Evolutionary conservation across 805 yeast genomes (phyloP).

Genomic region (Spathaspora girioi): DNA sequence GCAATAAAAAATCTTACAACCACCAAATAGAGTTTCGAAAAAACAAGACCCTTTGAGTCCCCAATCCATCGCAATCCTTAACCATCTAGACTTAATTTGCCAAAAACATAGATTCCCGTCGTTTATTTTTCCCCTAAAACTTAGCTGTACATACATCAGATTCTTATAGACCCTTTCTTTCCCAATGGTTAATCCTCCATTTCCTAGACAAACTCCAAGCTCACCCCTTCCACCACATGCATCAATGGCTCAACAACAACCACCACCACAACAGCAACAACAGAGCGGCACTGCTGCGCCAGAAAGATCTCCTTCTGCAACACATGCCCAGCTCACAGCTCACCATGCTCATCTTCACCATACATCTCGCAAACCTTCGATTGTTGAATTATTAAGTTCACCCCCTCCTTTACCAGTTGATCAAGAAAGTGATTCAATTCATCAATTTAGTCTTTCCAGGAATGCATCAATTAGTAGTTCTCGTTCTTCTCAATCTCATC

Average conservation of each 20-base stretch:
- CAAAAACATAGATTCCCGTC: not conserved
- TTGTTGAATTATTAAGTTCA: constrained; percentile 69
- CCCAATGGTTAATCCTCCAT: constrained; percentile 15
- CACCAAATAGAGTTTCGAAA: not conserved
- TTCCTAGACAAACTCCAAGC: constrained; percentile 15
- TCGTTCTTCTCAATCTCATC: constrained; percentile 10
- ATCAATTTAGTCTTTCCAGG: constrained; percentile 37
- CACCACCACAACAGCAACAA: constrained; percentile 1
- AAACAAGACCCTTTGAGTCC: not conserved
- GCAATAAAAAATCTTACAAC: not conserved
- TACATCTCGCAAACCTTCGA: constrained; percentile 52
- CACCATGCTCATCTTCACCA: constrained; percentile 8
- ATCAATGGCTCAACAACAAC: not conserved
- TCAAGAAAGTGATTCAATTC: constrained; percentile 25
- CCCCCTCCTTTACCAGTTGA: constrained; percentile 64
- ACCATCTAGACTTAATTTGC: not conserved
- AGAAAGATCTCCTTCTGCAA: constrained; percentile 3
- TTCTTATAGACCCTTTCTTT: not conserved
- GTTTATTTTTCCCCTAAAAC: not conserved
- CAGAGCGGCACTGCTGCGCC: not conserved
- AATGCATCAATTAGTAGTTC: constrained; percentile 26
- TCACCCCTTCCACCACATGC: constrained; percentile 8
- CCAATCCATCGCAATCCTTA: not conserved
- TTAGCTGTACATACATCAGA: not conserved
- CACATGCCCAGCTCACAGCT: not conserved